These are phyloP conservation scores for Moesziomyces parantarcticus DNA, from an alignment of 1,284 basidiomycete genomes.

Conservation along the genomic window DNA sequence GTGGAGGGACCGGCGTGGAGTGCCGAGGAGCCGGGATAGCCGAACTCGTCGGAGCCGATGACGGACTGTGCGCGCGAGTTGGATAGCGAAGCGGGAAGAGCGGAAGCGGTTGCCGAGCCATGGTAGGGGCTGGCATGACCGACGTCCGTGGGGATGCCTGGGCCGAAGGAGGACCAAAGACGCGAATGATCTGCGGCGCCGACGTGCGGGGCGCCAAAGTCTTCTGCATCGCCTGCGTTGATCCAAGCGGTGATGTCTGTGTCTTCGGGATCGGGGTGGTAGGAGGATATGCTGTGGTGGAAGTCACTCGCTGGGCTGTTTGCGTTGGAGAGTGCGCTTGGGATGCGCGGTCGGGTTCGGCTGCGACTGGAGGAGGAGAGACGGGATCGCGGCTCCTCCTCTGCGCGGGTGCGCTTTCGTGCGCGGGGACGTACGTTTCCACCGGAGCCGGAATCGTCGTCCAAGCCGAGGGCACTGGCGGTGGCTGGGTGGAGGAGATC, in stretches of 20 bases:
- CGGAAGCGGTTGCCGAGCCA: conserved; percentile 18
- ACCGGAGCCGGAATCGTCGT: conserved; percentile 48
- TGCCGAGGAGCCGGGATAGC: conserved; percentile 24
- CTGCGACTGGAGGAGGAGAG: conserved; percentile 46
- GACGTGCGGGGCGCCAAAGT: conserved; percentile 22
- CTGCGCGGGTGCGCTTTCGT: conserved; percentile 40
- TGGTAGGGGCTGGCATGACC: conserved; percentile 28
- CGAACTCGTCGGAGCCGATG: conserved; percentile 37
- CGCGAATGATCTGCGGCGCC: conserved; percentile 30
- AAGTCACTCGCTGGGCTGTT: conserved; percentile 47
- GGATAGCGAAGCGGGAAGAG: conserved; percentile 21
- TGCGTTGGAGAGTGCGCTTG: conserved; percentile 34
- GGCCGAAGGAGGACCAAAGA: conserved; percentile 46
- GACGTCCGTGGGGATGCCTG: conserved; percentile 25
- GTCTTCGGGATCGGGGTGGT: conserved; percentile 43
- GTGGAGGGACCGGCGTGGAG: conserved; percentile 27
- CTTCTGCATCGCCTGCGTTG: conserved; percentile 46
- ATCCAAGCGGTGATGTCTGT: conserved; percentile 54
- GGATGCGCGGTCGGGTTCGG: conserved; percentile 35
- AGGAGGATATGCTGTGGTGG: conserved; percentile 44
- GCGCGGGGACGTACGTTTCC: conserved; percentile 46
- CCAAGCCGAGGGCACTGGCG: conserved; percentile 34
- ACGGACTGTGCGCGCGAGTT: conserved; percentile 35
- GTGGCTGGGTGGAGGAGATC: conserved; percentile 44
- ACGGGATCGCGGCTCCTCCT: conserved; percentile 40